Percentiles rank a stretch among this genome's conserved stretches.
Evolutionary conservation across 176 grass and related monocot species (phyloP).

Genomic region (Musa beccarii): DNA sequence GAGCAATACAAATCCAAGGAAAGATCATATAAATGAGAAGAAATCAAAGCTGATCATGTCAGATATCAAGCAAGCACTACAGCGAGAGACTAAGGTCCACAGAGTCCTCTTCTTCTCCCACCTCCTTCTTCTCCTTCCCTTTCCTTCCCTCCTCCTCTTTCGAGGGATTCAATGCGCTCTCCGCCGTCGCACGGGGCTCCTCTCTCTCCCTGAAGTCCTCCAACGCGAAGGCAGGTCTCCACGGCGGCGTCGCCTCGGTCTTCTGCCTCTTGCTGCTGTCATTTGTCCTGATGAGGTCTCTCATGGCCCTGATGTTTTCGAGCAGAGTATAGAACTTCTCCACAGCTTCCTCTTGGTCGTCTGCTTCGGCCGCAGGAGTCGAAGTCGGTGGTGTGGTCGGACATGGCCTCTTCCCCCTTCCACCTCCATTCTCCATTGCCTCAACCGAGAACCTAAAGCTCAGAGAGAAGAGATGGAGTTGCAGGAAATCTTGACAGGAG

Average conservation of each 20-base stretch:
- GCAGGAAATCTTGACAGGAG: background rate
- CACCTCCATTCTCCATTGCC: background rate
- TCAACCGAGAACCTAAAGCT: background rate
- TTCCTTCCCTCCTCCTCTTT: background rate
- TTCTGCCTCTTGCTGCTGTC: background rate
- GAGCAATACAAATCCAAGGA: too few species aligned
- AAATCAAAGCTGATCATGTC: too few species aligned
- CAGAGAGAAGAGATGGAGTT: background rate
- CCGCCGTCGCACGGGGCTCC: background rate
- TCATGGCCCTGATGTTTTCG: background rate
- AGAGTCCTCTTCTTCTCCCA: too few species aligned
- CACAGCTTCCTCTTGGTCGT: background rate
- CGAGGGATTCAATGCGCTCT: background rate
- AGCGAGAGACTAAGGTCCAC: too few species aligned
- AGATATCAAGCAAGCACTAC: too few species aligned
- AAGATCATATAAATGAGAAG: too few species aligned
- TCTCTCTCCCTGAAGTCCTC: background rate
- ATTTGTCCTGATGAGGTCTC: background rate
- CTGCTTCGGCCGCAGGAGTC: background rate
- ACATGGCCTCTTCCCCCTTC: background rate
- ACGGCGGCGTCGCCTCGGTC: background rate
- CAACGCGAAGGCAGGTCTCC: background rate
- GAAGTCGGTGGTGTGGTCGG: background rate
- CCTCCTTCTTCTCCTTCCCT: background rate
- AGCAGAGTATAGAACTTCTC: background rate